Base-by-base conservation (phyloP, 129 eudicot species). In the Deinandra increscens region DNA sequence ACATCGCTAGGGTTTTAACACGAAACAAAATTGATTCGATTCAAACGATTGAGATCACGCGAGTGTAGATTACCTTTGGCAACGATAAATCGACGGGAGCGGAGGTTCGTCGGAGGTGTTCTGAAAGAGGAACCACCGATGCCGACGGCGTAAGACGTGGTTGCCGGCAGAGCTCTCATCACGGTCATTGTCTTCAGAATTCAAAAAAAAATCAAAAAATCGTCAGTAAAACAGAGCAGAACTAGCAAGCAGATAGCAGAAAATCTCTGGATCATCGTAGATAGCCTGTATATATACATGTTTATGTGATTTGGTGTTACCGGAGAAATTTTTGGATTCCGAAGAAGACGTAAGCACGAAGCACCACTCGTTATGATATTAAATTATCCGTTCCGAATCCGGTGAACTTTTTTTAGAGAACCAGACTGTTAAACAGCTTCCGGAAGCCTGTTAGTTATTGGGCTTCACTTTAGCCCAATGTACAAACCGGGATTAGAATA, bases 81-180 rank as follows among this genome's bases (percentile, higher is more conserved):
- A 43, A 13, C 22, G 60, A 66, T 48, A 22, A n/a, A 18, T 55
- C 50, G 50, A 55, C 79, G 79, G 38, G 0, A 33, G 15, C 73
- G 68, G 79, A 33, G 60, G 51, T 56, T 42, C 38, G 60, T 66
- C 3, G 79, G 79, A 66, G 74, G 48, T 36, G 69, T 45, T 60
- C 14, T 60, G 38, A 70, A 13, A 23, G 74, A 42, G 8, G 60
- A 75, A 66, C 31, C 68, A n/a, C 68, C 33, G 50, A 75, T 34
- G 36, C 72, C 67, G 17, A 56, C 51, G 74, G 79, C 60, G 74
- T 42, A 75, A 33, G 74, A 75, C 34, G 79, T 75, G 6, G 79
- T 43, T 43, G 79, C 79, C 73, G 79, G 61, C 43, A 75, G 42
- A 66, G 79, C 73, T 75, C 73, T 66, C 37, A 67, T 75, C 60